These are phyloP conservation scores for Helminthosporium solani DNA, from an alignment of 2,329 filamentous ascomycete genomes.

Conservation along the genomic window DNA sequence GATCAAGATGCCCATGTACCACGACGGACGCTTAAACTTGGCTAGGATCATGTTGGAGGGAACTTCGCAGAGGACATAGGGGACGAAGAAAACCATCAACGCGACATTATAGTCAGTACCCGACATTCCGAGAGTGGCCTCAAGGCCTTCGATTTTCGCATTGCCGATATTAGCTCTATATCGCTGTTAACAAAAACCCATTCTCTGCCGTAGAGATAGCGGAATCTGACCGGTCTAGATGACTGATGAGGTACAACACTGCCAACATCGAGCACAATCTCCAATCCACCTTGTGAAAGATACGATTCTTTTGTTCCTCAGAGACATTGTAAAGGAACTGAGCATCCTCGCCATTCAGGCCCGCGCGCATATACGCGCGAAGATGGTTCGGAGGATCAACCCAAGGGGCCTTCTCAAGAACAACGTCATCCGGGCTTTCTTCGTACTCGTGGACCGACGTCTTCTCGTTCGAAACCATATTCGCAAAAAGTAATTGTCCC, in stretches of 20 bases:
- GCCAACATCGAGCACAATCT: constrained; percentile 42
- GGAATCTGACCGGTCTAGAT: constrained; percentile 64
- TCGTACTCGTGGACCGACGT: too few relatives aligned
- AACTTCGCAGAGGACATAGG: constrained; percentile 39
- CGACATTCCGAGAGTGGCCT: constrained; percentile 56
- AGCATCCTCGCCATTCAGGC: constrained; percentile 2
- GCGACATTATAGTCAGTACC: constrained; percentile 61
- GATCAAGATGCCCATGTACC: constrained; percentile 35
- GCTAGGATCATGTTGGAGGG: constrained; percentile 48
- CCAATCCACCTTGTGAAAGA: constrained; percentile 28
- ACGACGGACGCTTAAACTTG: constrained; percentile 22
- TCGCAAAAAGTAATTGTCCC: too few relatives aligned
- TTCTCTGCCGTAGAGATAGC: too few relatives aligned
- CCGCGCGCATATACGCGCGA: too few relatives aligned
- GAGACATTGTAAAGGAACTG: constrained; percentile 13
- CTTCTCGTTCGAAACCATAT: too few relatives aligned
- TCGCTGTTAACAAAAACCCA: too few relatives aligned
- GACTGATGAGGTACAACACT: constrained; percentile 46
- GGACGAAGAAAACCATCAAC: constrained; percentile 60
- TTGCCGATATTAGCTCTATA: constrained; percentile 56
- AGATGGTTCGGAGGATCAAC: too few relatives aligned
- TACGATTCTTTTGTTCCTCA: constrained; percentile 55
- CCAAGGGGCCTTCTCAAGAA: too few relatives aligned
- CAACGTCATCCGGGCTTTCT: too few relatives aligned
- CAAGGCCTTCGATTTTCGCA: constrained; percentile 63